Conservation (phyloP, 192 early-diverging fungal species). For the Polychytrium aggregatum region DNA sequence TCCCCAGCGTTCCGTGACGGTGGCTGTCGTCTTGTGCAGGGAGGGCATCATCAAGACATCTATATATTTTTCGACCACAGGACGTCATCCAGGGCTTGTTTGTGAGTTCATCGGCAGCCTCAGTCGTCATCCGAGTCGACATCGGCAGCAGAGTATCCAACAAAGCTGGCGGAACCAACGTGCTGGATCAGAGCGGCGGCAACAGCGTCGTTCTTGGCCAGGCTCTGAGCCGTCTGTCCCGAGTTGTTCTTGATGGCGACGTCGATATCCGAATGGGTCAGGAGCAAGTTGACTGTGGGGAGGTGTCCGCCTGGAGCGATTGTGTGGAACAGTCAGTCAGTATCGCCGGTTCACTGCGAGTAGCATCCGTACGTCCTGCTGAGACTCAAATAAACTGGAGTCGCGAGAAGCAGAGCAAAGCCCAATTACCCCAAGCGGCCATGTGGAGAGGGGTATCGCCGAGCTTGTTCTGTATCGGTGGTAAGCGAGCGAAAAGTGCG, state of each 20-base stretch:
- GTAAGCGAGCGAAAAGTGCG: not conserved
- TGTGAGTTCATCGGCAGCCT: no score
- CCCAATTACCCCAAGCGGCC: conserved; percentile 31
- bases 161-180: not conserved
- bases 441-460: conserved; percentile 43
- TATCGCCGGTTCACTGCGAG: not conserved
- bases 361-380: not conserved
- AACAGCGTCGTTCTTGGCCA: conserved; percentile 33
- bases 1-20: no score
- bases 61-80: no score
- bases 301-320: conserved; percentile 19
- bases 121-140: conserved; percentile 14
- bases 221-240: conserved; percentile 17
- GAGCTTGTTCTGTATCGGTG: conserved; percentile 43
- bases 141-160: conserved; percentile 15
- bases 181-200: conserved; percentile 28
- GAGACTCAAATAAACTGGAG: not conserved
- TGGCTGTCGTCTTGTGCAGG: no score
- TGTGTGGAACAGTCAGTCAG: not conserved
- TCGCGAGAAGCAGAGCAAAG: not conserved
- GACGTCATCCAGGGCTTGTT: no score
- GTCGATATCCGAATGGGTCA: conserved; percentile 21
- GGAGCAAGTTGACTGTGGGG: conserved; percentile 16
- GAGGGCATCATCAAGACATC: no score
- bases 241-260: conserved; percentile 31